Conservation (phyloP, 2,329 filamentous ascomycete species). For the Nothomitra cinnamomea region DNA sequence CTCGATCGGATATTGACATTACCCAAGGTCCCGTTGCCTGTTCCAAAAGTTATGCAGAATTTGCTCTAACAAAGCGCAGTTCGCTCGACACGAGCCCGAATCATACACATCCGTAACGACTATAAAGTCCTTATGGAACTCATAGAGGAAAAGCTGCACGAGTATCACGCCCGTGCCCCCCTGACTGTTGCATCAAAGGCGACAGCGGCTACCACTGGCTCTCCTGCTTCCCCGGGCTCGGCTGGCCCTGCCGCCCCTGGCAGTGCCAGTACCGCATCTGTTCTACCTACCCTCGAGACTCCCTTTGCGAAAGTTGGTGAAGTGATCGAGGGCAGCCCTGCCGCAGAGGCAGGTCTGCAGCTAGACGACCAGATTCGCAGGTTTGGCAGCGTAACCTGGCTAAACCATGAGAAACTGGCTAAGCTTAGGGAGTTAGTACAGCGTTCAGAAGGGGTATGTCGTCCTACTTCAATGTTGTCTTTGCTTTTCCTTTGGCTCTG, state of each 20-base stretch:
- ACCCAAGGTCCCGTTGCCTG: conserved; percentile 54
- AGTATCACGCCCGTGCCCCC: conserved; percentile 51
- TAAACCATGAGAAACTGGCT: conserved; percentile 71
- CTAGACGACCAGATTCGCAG: conserved; percentile 64
- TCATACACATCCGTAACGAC: conserved; percentile 81
- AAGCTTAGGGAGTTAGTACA: conserved; percentile 84
- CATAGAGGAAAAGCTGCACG: conserved; percentile 76
- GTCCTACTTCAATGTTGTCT: conserved; percentile 1
- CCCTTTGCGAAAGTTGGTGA: conserved; percentile 85
- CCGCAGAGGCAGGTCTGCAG: conserved; percentile 64
- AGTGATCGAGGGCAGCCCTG: conserved; percentile 62
- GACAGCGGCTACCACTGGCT: conserved; percentile 8
- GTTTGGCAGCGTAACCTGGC: conserved; percentile 70
- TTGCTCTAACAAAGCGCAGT: conserved; percentile 33
- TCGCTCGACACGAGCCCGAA: conserved; percentile 78
- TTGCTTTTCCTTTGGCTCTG: conserved; percentile 1
- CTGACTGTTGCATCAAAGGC: conserved; percentile 12
- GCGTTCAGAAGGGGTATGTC: conserved; percentile 71
- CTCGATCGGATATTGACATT: conserved; percentile 83
- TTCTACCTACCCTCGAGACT: conserved; percentile 28
- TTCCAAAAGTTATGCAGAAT: neutral
- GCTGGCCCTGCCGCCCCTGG: neutral
- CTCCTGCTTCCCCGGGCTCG: conserved; percentile 4
- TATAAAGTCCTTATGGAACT: conserved; percentile 75
- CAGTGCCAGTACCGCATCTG: neutral